phyloP scores from a whole-genome alignment of 2,329 filamentous ascomycete species.

The Cladosporium sp. region DNA sequence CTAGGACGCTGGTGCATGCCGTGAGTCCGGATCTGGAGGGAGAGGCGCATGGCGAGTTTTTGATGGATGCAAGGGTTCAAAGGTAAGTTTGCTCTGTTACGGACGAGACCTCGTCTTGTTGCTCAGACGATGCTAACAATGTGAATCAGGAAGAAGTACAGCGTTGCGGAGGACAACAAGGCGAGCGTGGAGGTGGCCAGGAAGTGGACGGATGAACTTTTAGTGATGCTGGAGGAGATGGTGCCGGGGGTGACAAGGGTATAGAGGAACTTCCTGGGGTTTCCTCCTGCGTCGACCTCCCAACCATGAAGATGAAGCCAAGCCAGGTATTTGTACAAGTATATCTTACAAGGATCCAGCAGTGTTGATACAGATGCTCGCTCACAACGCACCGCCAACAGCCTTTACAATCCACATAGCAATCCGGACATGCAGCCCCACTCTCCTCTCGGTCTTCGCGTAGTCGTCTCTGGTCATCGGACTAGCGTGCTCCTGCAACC shows the following conservation, averaged over 20 bases:
- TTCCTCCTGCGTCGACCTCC: too few species aligned
- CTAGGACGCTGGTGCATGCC: constrained; percentile 39
- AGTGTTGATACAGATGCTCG: neutral
- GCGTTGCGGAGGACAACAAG: neutral
- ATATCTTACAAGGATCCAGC: neutral
- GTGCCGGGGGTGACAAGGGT: constrained; percentile 2
- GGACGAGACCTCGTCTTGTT: neutral
- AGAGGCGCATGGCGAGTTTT: constrained; percentile 41
- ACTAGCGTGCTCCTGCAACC: constrained; percentile 73
- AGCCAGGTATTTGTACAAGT: neutral
- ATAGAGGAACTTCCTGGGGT: neutral
- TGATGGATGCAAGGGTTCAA: constrained; percentile 36
- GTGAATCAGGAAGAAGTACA: constrained; percentile 6
- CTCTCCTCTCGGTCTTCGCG: constrained; percentile 75
- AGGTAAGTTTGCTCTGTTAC: constrained; percentile 17
- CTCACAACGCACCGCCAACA: constrained; percentile 17
- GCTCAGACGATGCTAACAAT: constrained; percentile 19
- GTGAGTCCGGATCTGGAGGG: constrained; percentile 29
- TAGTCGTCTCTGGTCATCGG: constrained; percentile 75
- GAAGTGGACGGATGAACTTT: constrained; percentile 39
- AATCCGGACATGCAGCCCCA: constrained; percentile 78
- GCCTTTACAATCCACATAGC: constrained; percentile 69
- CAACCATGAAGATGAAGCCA: neutral
- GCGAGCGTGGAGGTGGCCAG: constrained; percentile 27
- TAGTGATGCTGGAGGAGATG: constrained; percentile 33